These are phyloP conservation scores for Marchantia paleacea DNA, from an alignment of 225 moss, liverwort and hornwort species.

Conservation along the genomic window DNA sequence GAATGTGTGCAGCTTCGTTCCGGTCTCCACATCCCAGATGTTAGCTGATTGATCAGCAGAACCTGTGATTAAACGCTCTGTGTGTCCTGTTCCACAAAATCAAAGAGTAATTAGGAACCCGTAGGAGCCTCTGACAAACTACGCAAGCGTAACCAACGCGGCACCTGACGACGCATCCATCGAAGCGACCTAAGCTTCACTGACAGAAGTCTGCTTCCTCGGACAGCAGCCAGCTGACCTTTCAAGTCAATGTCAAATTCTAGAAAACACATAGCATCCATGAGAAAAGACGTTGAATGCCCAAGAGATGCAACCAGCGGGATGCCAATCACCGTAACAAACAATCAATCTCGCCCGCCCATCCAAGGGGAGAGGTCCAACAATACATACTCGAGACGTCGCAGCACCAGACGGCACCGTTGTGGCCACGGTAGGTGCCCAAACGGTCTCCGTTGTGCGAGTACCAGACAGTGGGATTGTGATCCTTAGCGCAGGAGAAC, in stretches of 20 bases:
- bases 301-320: too few species aligned
- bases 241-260: too few species aligned
- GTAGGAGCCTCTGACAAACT: neutral
- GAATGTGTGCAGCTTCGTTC: constrained; percentile 59
- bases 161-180: too few species aligned
- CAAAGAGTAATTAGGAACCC: neutral
- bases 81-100: constrained; percentile 52
- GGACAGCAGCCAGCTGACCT: too few species aligned
- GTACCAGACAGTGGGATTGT: constrained; percentile 87
- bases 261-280: too few species aligned
- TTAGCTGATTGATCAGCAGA: constrained; percentile 82
- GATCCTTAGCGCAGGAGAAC: constrained; percentile 93
- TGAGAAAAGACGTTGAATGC: too few species aligned
- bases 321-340: too few species aligned
- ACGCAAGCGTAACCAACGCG: neutral
- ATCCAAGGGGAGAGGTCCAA: neutral
- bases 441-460: constrained; percentile 81
- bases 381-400: constrained; percentile 53
- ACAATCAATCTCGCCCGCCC: too few species aligned
- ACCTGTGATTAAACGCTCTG: constrained; percentile 76
- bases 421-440: constrained; percentile 84
- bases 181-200: neutral
- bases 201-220: too few species aligned
- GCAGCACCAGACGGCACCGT: constrained; percentile 91
- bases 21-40: constrained; percentile 86